A percentile compares a stretch with the other conserved stretches of the same genome.
Evolutionary conservation across 2,329 filamentous ascomycete species (phyloP).

Genomic region (Hypoxylon sp.): DNA sequence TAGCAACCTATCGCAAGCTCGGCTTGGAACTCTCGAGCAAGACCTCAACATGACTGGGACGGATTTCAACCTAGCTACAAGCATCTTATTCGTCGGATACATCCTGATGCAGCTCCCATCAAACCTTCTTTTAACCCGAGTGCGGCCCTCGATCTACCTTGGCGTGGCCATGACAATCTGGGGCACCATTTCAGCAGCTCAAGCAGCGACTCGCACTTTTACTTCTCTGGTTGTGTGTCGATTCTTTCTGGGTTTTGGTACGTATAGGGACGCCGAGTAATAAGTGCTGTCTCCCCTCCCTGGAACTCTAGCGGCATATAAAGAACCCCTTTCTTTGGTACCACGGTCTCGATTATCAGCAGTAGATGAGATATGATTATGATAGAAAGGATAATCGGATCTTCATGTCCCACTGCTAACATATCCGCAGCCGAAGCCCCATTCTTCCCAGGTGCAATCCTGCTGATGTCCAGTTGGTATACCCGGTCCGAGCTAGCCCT

Average conservation of each 20-base stretch:
- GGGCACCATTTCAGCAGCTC: conserved; percentile 59
- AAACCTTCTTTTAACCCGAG: conserved; percentile 69
- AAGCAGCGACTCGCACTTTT: conserved; percentile 63
- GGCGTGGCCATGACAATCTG: conserved; percentile 61
- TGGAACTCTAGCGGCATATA: not conserved
- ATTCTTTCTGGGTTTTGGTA: conserved; percentile 63
- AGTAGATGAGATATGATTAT: not conserved
- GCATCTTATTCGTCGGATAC: conserved; percentile 72
- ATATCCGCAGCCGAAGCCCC: conserved; percentile 61
- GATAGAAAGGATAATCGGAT: not conserved
- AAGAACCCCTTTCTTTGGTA: not conserved
- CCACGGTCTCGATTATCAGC: not conserved
- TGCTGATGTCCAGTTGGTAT: conserved; percentile 65
- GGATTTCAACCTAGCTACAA: conserved; percentile 70
- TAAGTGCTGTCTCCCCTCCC: not conserved
- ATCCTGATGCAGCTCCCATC: conserved; percentile 74
- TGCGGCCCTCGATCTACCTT: conserved; percentile 69
- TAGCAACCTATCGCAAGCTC: conserved; percentile 68
- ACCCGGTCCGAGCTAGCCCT: conserved; percentile 61
- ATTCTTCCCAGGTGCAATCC: conserved; percentile 65
- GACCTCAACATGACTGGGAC: conserved; percentile 69
- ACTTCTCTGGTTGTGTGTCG: conserved; percentile 61
- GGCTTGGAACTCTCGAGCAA: conserved; percentile 67
- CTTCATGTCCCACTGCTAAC: conserved; percentile 10
- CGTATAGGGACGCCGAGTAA: not conserved